Evolutionary conservation across 768 basidiomycete species (phyloP).

Genomic region (Lentinula aciculospora): DNA sequence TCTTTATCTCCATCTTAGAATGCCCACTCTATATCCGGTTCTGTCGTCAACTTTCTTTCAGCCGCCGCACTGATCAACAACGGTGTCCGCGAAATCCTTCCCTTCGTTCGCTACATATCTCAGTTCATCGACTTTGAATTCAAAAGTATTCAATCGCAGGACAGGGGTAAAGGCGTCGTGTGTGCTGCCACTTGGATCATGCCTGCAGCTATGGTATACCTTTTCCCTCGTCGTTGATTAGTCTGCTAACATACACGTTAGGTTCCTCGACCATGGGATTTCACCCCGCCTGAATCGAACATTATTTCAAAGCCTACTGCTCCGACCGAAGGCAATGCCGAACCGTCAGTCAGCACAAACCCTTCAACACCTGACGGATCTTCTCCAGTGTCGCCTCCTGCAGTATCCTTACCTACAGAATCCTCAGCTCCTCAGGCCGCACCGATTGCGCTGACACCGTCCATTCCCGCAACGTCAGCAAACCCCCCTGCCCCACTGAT

Average conservation of each 20-base stretch:
- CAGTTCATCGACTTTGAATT: slow-evolving; percentile 79
- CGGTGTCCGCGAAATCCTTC: slow-evolving; percentile 78
- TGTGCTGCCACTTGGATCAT: slow-evolving; percentile 91
- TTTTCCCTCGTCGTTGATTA: neutral
- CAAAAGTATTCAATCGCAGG: slow-evolving; percentile 51
- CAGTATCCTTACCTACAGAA: neutral
- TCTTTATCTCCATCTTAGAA: slow-evolving; percentile 27
- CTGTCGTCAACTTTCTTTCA: slow-evolving; percentile 70
- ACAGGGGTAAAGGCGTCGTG: slow-evolving; percentile 74
- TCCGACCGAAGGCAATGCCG: slow-evolving; percentile 11
- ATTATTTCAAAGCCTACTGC: slow-evolving; percentile 19
- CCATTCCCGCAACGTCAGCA: neutral
- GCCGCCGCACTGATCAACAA: slow-evolving; percentile 63
- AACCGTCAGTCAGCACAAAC: neutral
- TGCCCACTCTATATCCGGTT: slow-evolving; percentile 52
- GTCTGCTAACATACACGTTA: slow-evolving; percentile 13
- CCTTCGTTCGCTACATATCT: slow-evolving; percentile 78
- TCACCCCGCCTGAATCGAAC: slow-evolving; percentile 34
- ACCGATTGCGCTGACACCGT: neutral
- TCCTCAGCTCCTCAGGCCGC: neutral
- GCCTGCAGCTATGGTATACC: slow-evolving; percentile 61
- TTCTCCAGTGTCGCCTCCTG: neutral
- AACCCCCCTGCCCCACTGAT: neutral
- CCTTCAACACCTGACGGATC: neutral
- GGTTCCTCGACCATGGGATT: slow-evolving; percentile 81